Evolutionary conservation across 768 basidiomycete species (phyloP).

Genomic region (Serendipita indica): DNA sequence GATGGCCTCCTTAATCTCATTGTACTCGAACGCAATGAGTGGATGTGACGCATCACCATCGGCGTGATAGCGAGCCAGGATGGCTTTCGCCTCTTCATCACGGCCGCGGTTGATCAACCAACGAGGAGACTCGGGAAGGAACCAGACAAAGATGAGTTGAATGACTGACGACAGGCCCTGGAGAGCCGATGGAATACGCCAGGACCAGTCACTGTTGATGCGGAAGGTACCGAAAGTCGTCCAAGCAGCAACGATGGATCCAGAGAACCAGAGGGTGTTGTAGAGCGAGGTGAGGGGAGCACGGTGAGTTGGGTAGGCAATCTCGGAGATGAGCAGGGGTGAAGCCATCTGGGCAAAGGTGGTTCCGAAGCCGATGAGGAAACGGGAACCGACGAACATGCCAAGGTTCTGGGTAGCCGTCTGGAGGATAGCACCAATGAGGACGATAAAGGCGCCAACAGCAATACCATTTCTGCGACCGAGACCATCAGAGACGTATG

Average conservation of each 20-base stretch:
- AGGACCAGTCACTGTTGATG: slow-evolving; percentile 28
- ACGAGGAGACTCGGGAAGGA: slow-evolving; percentile 28
- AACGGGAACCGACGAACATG: slow-evolving; percentile 43
- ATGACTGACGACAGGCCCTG: slow-evolving; percentile 22
- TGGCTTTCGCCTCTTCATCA: slow-evolving; percentile 20
- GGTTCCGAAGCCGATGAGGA: slow-evolving; percentile 41
- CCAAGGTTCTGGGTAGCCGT: slow-evolving; percentile 30
- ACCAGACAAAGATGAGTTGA: slow-evolving; percentile 23
- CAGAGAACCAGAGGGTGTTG: slow-evolving; percentile 46
- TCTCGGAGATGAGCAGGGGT: slow-evolving; percentile 50
- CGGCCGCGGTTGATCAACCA: slow-evolving; percentile 26
- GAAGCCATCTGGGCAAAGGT: slow-evolving; percentile 51
- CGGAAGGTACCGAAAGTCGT: slow-evolving; percentile 48
- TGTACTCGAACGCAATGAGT: slow-evolving; percentile 15
- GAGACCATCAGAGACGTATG: slow-evolving; percentile 15
- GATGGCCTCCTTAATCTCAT: slow-evolving; percentile 22
- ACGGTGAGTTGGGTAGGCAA: slow-evolving; percentile 57
- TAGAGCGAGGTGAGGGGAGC: slow-evolving; percentile 47
- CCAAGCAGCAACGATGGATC: slow-evolving; percentile 33
- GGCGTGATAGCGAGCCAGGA: background rate
- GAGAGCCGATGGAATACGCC: slow-evolving; percentile 25
- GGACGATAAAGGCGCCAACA: slow-evolving; percentile 17
- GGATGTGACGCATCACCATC: slow-evolving; percentile 1
- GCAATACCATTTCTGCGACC: slow-evolving; percentile 16
- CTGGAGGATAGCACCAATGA: slow-evolving; percentile 17